These are phyloP conservation scores for Leccinum boreale DNA, from an alignment of 768 basidiomycete species.

Conservation along the genomic window DNA sequence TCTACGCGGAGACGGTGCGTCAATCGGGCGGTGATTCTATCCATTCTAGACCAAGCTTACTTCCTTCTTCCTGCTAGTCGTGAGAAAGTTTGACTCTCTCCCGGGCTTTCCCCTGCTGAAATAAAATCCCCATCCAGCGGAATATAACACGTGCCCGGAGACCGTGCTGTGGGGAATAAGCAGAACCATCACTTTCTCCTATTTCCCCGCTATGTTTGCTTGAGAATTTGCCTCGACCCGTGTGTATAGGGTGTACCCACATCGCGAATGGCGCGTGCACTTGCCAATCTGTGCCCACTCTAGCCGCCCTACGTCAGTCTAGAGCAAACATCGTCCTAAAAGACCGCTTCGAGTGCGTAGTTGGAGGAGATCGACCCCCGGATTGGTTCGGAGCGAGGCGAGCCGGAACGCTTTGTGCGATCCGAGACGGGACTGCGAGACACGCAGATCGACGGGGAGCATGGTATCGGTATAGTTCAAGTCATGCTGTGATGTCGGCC, in stretches of 20 bases:
- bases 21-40: background rate
- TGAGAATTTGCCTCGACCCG: constrained; percentile 13
- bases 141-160: constrained; percentile 18
- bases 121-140: constrained; percentile 9
- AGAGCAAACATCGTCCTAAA: constrained; percentile 18
- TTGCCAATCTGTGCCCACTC: too few relatives aligned
- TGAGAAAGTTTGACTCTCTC: constrained; percentile 15
- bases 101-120: background rate
- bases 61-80: background rate
- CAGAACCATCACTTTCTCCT: constrained; percentile 18
- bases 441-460: background rate
- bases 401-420: constrained; percentile 20
- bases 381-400: constrained; percentile 20
- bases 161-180: constrained; percentile 12
- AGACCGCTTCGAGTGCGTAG: constrained; percentile 20
- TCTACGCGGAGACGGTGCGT: background rate
- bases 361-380: constrained; percentile 19
- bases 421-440: background rate
- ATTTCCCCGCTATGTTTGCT: background rate
- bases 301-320: too few relatives aligned
- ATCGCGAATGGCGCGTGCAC: background rate
- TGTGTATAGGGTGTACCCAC: constrained; percentile 28
- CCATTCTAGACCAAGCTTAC: background rate
- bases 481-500: background rate
- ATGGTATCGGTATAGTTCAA: background rate